Evolutionary conservation across 192 early-diverging fungal species (phyloP).

Genomic region (Mortierella hygrophila): DNA sequence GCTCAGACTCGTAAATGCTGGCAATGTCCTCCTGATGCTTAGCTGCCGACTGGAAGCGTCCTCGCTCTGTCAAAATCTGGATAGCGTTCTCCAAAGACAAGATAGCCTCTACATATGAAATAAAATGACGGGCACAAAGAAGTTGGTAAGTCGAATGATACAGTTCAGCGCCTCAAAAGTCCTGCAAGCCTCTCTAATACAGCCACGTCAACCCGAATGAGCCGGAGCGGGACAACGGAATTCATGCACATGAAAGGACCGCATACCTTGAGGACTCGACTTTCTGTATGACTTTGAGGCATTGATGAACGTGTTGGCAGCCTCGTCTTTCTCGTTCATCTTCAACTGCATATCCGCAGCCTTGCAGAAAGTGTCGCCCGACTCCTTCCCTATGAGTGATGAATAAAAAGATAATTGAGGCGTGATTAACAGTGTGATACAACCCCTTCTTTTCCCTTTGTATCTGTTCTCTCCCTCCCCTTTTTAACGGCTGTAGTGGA

Average conservation of each 20-base stretch:
- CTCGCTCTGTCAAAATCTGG: conserved; percentile 82
- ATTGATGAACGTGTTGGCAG: conserved; percentile 83
- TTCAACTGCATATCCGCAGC: conserved; percentile 86
- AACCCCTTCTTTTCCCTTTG: background rate
- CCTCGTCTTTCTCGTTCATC: conserved; percentile 87
- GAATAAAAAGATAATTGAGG: conserved; percentile 15
- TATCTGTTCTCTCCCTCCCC: conserved; percentile 9
- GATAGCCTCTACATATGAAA: conserved; percentile 72
- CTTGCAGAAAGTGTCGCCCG: conserved; percentile 92
- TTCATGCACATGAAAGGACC: background rate
- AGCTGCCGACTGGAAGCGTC: conserved; percentile 92
- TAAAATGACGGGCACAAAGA: background rate
- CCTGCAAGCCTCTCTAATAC: background rate
- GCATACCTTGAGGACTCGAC: conserved; percentile 74
- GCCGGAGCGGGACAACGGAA: background rate
- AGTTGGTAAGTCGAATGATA: background rate
- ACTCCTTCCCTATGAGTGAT: conserved; percentile 80
- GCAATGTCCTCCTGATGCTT: conserved; percentile 95
- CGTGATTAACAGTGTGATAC: background rate
- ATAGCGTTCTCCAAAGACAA: conserved; percentile 83
- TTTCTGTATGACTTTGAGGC: conserved; percentile 95
- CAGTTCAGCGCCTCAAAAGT: background rate
- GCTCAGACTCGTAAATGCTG: conserved; percentile 88
- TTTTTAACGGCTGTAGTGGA: background rate
- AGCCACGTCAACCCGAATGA: background rate